Evolutionary conservation across 352 stramenopile species (phyloP).

Genomic region (Phytophthora tentaculata): DNA sequence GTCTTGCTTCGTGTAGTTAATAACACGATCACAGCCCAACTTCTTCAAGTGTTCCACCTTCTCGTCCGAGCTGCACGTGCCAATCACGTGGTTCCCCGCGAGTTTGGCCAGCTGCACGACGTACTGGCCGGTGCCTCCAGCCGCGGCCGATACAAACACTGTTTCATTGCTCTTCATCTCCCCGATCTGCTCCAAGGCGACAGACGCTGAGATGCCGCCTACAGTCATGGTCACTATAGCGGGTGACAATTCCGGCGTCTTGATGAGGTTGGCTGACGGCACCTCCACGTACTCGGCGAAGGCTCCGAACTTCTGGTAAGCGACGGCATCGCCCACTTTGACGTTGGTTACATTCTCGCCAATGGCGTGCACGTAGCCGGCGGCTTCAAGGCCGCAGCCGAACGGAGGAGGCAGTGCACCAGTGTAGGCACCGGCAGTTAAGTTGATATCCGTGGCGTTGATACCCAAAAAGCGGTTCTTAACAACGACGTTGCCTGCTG

Average conservation of each 20-base stretch:
- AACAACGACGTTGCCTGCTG: conserved; percentile 25
- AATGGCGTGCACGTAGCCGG: conserved; percentile 43
- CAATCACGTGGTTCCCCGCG: conserved; percentile 35
- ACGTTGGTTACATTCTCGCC: conserved; percentile 48
- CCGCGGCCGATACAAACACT: conserved; percentile 32
- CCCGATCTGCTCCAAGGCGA: conserved; percentile 32
- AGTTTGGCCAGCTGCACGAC: conserved; percentile 35
- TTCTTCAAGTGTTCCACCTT: conserved; percentile 30
- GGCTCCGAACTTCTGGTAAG: conserved; percentile 53
- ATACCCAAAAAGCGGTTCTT: conserved; percentile 51
- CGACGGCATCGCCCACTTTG: conserved; percentile 47
- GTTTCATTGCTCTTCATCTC: conserved; percentile 35
- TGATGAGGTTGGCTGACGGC: conserved; percentile 28
- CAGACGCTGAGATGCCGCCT: conserved; percentile 30
- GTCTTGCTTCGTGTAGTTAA: conserved; percentile 38
- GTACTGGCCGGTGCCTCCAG: conserved; percentile 30
- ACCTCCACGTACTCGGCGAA: conserved; percentile 61
- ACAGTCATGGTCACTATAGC: conserved; percentile 30
- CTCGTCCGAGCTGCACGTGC: conserved; percentile 33
- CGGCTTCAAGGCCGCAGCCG: conserved; percentile 51
- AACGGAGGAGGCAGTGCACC: conserved; percentile 44
- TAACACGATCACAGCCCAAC: conserved; percentile 32
- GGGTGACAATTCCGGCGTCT: conserved; percentile 26
- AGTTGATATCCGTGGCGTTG: conserved; percentile 60
- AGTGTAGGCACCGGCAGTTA: conserved; percentile 48